phyloP scores from a whole-genome alignment of 768 basidiomycete species.

The Leucocoprinus birnbaumii region DNA sequence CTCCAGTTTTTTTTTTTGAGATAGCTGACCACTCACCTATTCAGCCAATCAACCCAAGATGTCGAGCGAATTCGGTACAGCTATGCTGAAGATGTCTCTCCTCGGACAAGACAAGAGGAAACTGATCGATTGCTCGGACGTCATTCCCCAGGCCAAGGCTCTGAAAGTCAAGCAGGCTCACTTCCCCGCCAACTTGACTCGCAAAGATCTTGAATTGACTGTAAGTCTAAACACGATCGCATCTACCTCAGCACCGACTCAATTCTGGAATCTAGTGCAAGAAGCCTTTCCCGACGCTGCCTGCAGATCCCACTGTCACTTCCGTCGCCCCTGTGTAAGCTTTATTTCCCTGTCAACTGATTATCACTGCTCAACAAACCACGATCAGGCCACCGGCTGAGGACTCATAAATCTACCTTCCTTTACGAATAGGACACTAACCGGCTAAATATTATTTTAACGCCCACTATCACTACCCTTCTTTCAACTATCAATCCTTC shows the following conservation, averaged over 20 bases:
- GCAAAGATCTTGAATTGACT: not conserved
- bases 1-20: too few species aligned
- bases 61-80: conserved; percentile 32
- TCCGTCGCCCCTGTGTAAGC: conserved; percentile 7
- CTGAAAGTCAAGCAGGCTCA: not conserved
- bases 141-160: conserved; percentile 32
- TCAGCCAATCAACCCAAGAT: conserved; percentile 31
- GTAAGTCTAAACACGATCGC: not conserved
- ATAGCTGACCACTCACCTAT: not conserved
- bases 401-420: not conserved
- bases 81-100: conserved; percentile 41
- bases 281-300: conserved; percentile 3
- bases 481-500: not conserved
- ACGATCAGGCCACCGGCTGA: not conserved
- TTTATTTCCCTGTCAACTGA: not conserved
- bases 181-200: conserved; percentile 5
- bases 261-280: conserved; percentile 1
- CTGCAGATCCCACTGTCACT: conserved; percentile 6
- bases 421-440: not conserved
- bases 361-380: not conserved
- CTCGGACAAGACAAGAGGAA: conserved; percentile 35
- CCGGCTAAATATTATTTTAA: not conserved
- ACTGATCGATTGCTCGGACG: conserved; percentile 42
- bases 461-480: not conserved
- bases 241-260: not conserved